Evolutionary conservation across 2,329 filamentous ascomycete genomes (phyloP), one percentile per base, ranked within the genome.

Genomic region (Diaporthe aspalathi): DNA sequence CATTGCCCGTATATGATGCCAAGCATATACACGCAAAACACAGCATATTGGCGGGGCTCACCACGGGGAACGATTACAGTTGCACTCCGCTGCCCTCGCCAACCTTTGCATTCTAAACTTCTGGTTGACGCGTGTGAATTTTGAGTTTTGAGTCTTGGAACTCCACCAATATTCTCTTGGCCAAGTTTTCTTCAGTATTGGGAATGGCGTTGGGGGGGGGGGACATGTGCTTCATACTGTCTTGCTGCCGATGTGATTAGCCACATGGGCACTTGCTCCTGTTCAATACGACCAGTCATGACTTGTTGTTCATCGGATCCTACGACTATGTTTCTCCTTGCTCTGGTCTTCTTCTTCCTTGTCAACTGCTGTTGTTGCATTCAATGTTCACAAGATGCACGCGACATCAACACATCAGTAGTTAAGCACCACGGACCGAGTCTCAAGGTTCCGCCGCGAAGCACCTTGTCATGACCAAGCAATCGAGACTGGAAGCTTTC

Each of bases 11-110:
- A 38, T 38, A 65, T 24, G 43, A 65, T 65, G 60, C 60, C 60
- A 65, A 65, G 60, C 43, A 49, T 38, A 50, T 38, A 65, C 14
- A 24, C 45, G 43, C 60, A 65, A 65, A 12, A 49, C 45, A 27
- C n/a, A n/a, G n/a, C n/a, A n/a, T n/a, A 35, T 17, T 43, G 20
- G 20, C 27, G 29, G 60, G 45, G 12, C 4, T 16, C 7, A 29
- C 29, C 45, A 38, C 35, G 29, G 35, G 45, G 32, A 35, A 5
- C 5, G 32, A 35, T 35, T 35, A 9, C 32, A 35, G 5, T 14
- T 35, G 43, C 27, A 35, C 27, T 38, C 45, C 11, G 27, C 60
- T 49, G 60, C 60, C 40, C 60, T 49, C n/a, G 43, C 40, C 40
- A 49, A 63, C 49, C 12, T 47, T 63, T 29, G 45, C 45, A 50